Percentiles rank a stretch among this genome's conserved stretches.
These are phyloP conservation scores for Populus ilicifolia DNA, from an alignment of 345 rosid species.

Conservation along the genomic window DNA sequence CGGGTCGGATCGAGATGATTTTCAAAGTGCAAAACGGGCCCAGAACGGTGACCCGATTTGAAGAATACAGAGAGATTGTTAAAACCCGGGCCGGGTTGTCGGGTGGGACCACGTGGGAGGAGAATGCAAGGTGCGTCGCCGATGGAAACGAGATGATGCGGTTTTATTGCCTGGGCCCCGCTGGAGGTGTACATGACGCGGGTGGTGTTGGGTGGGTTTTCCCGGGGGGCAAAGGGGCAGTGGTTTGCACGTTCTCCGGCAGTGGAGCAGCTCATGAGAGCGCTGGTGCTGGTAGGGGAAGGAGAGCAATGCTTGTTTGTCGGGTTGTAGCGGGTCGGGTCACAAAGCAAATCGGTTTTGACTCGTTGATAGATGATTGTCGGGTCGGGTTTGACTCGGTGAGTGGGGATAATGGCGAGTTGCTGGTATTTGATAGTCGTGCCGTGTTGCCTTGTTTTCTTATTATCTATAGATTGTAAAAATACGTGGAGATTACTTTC, in stretches of 20 bases:
- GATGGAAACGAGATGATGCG: no score
- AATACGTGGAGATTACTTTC: slow-evolving; percentile 19
- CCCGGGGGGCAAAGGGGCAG: no score
- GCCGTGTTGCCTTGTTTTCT: slow-evolving; percentile 94
- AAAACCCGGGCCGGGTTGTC: slow-evolving; percentile 45
- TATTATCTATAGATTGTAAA: slow-evolving; percentile 82
- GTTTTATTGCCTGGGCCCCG: no score
- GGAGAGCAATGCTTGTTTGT: no score
- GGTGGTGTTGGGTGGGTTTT: no score
- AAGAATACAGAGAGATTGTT: slow-evolving; percentile 79
- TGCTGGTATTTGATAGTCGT: slow-evolving; percentile 75
- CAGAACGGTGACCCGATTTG: slow-evolving; percentile 64
- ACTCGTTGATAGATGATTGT: slow-evolving; percentile 36
- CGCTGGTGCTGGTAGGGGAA: no score
- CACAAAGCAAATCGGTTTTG: slow-evolving; percentile 39
- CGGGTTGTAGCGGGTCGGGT: slow-evolving; percentile 90
- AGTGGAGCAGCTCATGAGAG: no score
- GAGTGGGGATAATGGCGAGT: slow-evolving; percentile 74
- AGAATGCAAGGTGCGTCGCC: no score
- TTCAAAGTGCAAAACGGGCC: slow-evolving; percentile 83
- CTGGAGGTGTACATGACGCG: no score
- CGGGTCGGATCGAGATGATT: slow-evolving; percentile 78
- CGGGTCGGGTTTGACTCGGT: slow-evolving; percentile 77
- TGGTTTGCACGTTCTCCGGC: no score
- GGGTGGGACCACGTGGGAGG: slow-evolving; percentile 38